Conservation (phyloP, 1,284 basidiomycete genomes). For the Sporisorium graminicola region DNA sequence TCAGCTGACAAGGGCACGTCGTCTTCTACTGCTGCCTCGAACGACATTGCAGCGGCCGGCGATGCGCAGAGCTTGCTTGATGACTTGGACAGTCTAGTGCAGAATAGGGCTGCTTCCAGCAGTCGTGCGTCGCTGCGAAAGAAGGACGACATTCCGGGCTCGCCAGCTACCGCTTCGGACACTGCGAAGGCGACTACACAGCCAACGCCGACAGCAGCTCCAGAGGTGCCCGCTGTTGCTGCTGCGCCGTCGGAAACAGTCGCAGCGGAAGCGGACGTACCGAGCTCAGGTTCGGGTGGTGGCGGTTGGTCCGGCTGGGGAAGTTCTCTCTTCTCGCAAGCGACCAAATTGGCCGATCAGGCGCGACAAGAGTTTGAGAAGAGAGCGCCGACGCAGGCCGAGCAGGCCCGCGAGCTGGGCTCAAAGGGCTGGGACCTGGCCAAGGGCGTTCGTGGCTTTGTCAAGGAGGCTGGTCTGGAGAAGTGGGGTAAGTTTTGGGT, state of each 20-base stretch:
- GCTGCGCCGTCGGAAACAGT: conserved; percentile 27
- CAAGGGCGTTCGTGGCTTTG: conserved; percentile 58
- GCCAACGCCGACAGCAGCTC: neutral
- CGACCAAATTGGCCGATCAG: conserved; percentile 65
- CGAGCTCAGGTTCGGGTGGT: conserved; percentile 76
- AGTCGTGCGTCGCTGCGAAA: conserved; percentile 38
- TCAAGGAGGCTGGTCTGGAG: conserved; percentile 60
- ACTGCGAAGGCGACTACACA: conserved; percentile 4
- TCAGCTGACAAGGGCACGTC: conserved; percentile 27
- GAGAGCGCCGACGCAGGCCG: conserved; percentile 50
- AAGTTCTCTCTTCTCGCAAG: conserved; percentile 73
- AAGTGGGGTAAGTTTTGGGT: conserved; percentile 31
- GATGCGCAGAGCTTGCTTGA: conserved; percentile 68
- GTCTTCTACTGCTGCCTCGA: conserved; percentile 11
- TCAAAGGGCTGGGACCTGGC: conserved; percentile 59
- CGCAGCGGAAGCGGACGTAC: conserved; percentile 63
- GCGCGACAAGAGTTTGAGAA: conserved; percentile 66
- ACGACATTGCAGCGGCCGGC: conserved; percentile 22
- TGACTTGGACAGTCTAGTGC: conserved; percentile 67
- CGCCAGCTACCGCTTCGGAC: neutral
- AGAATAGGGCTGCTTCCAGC: conserved; percentile 53
- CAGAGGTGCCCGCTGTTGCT: neutral
- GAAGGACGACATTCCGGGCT: conserved; percentile 26
- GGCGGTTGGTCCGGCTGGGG: conserved; percentile 80
- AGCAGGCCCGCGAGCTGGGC: conserved; percentile 42